These are phyloP conservation scores for Yamadazyma songkhlaensis DNA, from an alignment of 1,139 yeast genomes.

Conservation along the genomic window DNA sequence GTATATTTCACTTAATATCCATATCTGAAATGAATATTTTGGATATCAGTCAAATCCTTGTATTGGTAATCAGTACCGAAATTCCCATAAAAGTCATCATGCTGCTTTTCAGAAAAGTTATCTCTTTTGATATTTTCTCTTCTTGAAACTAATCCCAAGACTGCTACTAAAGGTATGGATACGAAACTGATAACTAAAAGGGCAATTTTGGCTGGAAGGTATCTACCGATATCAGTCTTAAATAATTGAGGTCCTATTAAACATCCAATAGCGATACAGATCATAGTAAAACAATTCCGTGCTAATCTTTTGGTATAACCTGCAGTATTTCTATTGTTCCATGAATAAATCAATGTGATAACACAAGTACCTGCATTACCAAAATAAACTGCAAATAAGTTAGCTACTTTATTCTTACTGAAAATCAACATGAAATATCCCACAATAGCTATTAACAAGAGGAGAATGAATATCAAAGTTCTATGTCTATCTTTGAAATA, in stretches of 20 bases:
- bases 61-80: constrained; percentile 22
- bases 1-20: constrained; percentile 18
- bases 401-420: constrained; percentile 26
- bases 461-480: constrained; percentile 25
- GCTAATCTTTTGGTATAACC: constrained; percentile 33
- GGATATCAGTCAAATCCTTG: constrained; percentile 35
- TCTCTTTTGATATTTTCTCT: constrained; percentile 27
- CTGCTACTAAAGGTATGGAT: constrained; percentile 29
- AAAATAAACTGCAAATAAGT: constrained; percentile 34
- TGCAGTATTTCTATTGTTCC: constrained; percentile 36
- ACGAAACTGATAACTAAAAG: constrained; percentile 29
- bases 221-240: constrained; percentile 26
- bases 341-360: constrained; percentile 31
- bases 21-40: constrained; percentile 34
- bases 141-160: constrained; percentile 23
- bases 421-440: constrained; percentile 36
- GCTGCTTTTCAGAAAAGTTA: constrained; percentile 8
- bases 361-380: constrained; percentile 36
- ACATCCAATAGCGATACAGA: constrained; percentile 34
- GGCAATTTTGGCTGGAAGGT: constrained; percentile 35
- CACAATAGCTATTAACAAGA: constrained; percentile 33
- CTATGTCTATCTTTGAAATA: constrained; percentile 19
- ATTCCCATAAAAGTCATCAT: constrained; percentile 16
- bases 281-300: constrained; percentile 30
- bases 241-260: constrained; percentile 42